These are phyloP conservation scores for Raddia guianensis DNA, from an alignment of 176 grass and related monocot species.

Conservation along the genomic window DNA sequence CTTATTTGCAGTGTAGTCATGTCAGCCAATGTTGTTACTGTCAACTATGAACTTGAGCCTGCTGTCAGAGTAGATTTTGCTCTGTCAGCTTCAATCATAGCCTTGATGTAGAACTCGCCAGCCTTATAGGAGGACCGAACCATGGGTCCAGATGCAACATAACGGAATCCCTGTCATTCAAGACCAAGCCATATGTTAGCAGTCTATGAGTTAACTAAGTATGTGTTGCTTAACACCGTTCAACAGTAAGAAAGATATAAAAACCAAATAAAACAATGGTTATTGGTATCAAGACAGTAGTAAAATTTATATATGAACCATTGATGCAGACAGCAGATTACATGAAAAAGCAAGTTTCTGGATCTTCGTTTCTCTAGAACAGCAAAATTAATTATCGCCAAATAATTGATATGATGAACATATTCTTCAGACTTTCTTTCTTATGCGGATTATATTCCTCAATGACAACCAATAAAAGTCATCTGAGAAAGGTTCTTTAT, in stretches of 20 bases:
- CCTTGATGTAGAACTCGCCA: constrained; percentile 93
- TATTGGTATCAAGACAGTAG: background rate
- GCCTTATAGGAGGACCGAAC: constrained; percentile 95
- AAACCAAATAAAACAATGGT: background rate
- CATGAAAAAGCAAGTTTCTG: constrained; percentile 5
- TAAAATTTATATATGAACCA: background rate
- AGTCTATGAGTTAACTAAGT: background rate
- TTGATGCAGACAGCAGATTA: background rate
- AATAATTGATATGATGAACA: background rate
- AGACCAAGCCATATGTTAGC: background rate
- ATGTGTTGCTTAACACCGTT: background rate
- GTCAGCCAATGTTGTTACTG: constrained; percentile 4
- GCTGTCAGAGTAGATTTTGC: constrained; percentile 37
- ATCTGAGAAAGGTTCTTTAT: background rate
- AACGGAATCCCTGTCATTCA: constrained; percentile 75
- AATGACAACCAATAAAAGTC: constrained; percentile 7
- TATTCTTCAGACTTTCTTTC: background rate
- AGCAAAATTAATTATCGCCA: constrained; percentile 2
- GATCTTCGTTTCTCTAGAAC: background rate
- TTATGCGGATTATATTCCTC: background rate
- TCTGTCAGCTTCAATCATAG: constrained; percentile 90
- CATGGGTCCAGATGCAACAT: constrained; percentile 92
- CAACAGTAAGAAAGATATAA: background rate
- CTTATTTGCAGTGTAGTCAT: constrained; percentile 44
- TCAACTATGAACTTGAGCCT: constrained; percentile 31